phyloP scores from a whole-genome alignment of 192 early-diverging fungal species.

The Coemansia sp. region DNA sequence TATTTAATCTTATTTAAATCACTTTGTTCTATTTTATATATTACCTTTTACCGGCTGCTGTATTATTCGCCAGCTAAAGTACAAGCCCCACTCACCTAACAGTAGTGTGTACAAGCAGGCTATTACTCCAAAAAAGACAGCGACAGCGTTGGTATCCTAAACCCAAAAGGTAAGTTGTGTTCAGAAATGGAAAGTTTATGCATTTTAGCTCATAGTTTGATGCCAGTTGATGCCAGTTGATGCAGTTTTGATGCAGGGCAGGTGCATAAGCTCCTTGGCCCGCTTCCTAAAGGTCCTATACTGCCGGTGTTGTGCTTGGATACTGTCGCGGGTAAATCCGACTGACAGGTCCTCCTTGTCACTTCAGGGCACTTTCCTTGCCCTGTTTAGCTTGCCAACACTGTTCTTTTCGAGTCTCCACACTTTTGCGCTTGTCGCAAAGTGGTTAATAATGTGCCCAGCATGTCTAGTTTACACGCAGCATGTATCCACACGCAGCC shows the following conservation, averaged over 20 bases:
- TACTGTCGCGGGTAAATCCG: neutral
- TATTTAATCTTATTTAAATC: too few relatives aligned
- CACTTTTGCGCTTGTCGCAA: neutral
- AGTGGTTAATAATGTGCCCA: slow-evolving; percentile 6
- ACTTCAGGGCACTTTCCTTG: neutral
- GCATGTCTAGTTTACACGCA: neutral
- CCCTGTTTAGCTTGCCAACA: neutral
- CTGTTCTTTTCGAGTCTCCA: neutral
- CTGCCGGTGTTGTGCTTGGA: neutral
- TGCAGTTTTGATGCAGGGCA: neutral
- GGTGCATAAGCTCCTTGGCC: slow-evolving; percentile 1
- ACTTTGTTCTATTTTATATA: too few relatives aligned
- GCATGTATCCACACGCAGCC: neutral
- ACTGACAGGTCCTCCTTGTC: neutral
- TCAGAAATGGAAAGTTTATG: neutral
- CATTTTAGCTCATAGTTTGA: neutral
- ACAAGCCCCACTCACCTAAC: too few relatives aligned
- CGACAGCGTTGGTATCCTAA: too few relatives aligned
- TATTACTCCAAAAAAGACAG: too few relatives aligned
- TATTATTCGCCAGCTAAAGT: too few relatives aligned
- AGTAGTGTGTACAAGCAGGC: too few relatives aligned
- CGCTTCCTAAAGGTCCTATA: neutral
- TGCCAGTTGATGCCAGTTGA: neutral
- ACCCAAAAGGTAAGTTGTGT: neutral
- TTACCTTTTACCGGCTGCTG: too few relatives aligned